Evolutionary conservation across 192 early-diverging fungal genomes (phyloP).

Genomic region (Anaeromyces robustus): DNA sequence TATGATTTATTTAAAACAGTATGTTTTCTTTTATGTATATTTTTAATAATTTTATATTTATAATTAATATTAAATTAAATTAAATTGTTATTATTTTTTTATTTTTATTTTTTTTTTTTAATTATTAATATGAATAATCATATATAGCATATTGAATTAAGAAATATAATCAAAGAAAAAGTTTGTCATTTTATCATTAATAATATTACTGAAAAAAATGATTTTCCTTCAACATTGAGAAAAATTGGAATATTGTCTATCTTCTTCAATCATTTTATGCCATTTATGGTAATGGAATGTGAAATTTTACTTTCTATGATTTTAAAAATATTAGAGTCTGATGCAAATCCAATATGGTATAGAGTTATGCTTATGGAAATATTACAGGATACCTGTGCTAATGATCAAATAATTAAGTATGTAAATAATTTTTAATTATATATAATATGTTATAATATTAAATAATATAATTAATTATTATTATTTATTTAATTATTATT

Average conservation of each 20-base stretch:
- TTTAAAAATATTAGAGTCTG: constrained; percentile 63
- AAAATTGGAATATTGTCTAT: constrained; percentile 39
- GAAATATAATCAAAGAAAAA: not conserved
- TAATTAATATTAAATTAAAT: constrained; percentile 25
- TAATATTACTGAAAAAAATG: constrained; percentile 67
- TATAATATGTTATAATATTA: no score
- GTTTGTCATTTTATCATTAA: constrained; percentile 52
- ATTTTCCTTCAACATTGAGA: constrained; percentile 58
- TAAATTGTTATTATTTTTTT: constrained; percentile 73
- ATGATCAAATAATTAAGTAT: constrained; percentile 39
- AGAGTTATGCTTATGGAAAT: constrained; percentile 67
- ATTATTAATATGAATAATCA: constrained; percentile 12
- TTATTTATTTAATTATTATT: no score
- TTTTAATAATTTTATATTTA: no score
- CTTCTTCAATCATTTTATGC: constrained; percentile 11
- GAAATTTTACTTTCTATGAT: constrained; percentile 88
- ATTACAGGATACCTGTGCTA: constrained; percentile 47
- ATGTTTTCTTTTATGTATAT: constrained; percentile 10
- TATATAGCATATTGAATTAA: not conserved
- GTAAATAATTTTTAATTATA: not conserved
- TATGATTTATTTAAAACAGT: constrained; percentile 56
- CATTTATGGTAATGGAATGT: constrained; percentile 56
- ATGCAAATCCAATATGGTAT: constrained; percentile 57
- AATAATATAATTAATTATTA: no score
- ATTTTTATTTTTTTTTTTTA: constrained; percentile 86